These are phyloP conservation scores for Xylaria sp. DNA, from an alignment of 2,329 filamentous ascomycete genomes.

Conservation along the genomic window DNA sequence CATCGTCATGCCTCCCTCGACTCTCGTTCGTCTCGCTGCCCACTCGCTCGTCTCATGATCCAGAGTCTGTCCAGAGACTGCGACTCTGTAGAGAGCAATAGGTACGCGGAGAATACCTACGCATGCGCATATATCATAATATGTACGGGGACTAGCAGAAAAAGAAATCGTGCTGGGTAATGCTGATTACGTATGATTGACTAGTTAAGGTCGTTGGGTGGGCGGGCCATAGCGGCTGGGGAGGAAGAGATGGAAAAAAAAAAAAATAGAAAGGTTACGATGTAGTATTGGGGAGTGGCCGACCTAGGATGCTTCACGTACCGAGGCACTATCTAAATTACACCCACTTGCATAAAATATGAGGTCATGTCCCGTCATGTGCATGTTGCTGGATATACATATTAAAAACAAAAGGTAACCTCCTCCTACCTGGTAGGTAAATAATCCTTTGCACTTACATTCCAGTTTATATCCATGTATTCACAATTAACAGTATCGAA, in stretches of 20 bases:
- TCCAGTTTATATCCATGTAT: too few species aligned
- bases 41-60: too few species aligned
- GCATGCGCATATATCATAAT: too few species aligned
- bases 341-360: neutral
- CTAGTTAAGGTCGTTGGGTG: too few species aligned
- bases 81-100: too few species aligned
- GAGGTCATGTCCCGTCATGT: neutral
- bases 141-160: neutral
- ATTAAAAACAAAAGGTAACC: too few species aligned
- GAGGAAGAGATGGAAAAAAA: neutral
- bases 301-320: neutral
- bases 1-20: neutral
- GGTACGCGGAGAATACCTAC: too few species aligned
- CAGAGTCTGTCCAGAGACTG: neutral
- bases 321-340: neutral
- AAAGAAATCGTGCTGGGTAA: neutral
- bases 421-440: too few species aligned
- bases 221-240: too few species aligned
- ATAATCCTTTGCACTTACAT: too few species aligned
- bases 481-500: too few species aligned
- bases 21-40: neutral
- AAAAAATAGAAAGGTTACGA: neutral
- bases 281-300: neutral
- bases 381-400: too few species aligned
- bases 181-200: neutral